Base-by-base conservation (phyloP, 1,284 basidiomycete species). In the Puccinia sorghi region DNA sequence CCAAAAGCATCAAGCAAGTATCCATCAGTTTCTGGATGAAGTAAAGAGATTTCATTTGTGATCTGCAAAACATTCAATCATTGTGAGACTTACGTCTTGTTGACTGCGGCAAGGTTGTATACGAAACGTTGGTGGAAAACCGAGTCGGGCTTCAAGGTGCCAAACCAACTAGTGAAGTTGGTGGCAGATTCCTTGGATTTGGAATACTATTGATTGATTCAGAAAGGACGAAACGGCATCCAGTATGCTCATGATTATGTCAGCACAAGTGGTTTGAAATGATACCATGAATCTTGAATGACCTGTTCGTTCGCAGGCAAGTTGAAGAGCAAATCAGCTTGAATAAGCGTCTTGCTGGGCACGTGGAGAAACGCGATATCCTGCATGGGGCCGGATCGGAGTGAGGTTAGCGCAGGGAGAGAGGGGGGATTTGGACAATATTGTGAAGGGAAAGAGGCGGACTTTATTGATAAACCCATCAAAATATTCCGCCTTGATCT, bases 291-390 rank as follows among this genome's bases (percentile, higher is more conserved):
- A 32, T 32, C 32, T 32, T 1, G 32, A 32, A 6, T 52, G 11
- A 91, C 92, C 86, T 97, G 94, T 85, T 98, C 95, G 0, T 85
- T 90, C 4, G 89, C 87, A 0, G 94, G 94, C 7, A 97, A 86
- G 85, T 98, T 97, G 87, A 96, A 90, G 5, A 98, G 84, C 61
- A 97, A 86, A 84, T 99, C 96, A 0, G 92, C 96, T 83, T 92
- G 87, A 78, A 98, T 88, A 74, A 98, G 86, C 0, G 91, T 90
- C 83, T 90, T 92, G 17, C 90, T 91, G 0, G 89, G 88, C 17
- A 87, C 86, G 83, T 98, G 96, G 80, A 92, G 88, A 84, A 95
- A 97, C 0, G 93, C 93, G 20, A 97, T 89, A 81, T 97, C 96
- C 84, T 93, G 83, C 22, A 39, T 43, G 9, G n/a, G n/a, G 9